Evolutionary conservation across 805 yeast genomes (phyloP), one percentile per base, ranked within the genome.

Genomic region (Kluyveromyces wickerhamii): DNA sequence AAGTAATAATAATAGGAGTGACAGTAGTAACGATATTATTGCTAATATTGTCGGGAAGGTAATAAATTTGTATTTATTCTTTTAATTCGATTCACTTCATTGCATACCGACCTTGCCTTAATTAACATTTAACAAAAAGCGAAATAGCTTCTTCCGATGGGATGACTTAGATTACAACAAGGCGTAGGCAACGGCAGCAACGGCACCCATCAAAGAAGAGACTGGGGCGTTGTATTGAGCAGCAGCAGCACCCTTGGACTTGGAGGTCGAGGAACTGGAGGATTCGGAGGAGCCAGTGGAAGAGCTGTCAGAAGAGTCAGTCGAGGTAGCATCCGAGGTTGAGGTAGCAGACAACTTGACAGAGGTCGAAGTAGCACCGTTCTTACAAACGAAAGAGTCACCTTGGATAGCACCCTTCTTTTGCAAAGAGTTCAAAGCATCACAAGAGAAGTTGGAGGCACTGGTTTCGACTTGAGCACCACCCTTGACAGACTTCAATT

Each of bases 381-480:
- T 82, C 50, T 71, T 70, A 69, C 94, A 83, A 52, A 63, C 71
- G 70, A 76, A 88, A 52, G 76, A 69, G 70, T 85, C 86, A 75
- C 98, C 98, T 68, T 79, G 86, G 63, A 92, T 78, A 60, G 72
- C 83, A 65, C 94, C 94, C 52, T 72, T 70, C 55, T 67, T 62
- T 72, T 84, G 78, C 59, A 85, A 73, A 36, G 62, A 53, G 62
- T 81, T 73, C 69, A 88, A 85, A 36, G 71, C 67, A 43, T 70
- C 60, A 77, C 98, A 92, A 66, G 86, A 77, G 65, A 85, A 77
- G 54, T 81, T 79, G 39, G 52, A 41, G 59, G 84, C 81, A 39
- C 66, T 59, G 41, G 95, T 72, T 59, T 79, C 80, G 57, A 92
- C 71, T 56, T 67, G 66, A 66, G 88, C 94, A 63, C 95, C 96